A percentile compares a stretch with the other conserved stretches of the same genome.
phyloP scores from a whole-genome alignment of 495 filamentous ascomycete genomes.

The Talaromyces trachyspermus region DNA sequence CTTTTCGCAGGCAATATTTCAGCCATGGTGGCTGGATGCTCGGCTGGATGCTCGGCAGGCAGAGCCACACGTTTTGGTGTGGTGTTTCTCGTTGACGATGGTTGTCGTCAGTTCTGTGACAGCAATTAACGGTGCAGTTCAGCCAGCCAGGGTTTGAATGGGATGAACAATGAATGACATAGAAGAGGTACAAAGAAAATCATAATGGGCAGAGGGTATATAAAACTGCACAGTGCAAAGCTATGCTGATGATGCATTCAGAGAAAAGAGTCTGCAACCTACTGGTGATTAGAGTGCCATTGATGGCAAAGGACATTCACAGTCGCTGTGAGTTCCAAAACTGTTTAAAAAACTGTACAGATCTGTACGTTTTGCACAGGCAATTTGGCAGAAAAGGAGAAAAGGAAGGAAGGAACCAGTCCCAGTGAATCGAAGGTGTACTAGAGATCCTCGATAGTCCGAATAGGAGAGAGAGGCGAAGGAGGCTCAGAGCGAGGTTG shows the following conservation, averaged over 20 bases:
- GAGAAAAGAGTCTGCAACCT: background rate
- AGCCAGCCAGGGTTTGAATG: conserved; percentile 2
- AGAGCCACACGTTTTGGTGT: no score
- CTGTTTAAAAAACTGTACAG: no score
- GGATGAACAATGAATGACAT: background rate
- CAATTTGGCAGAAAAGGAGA: no score
- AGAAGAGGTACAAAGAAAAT: background rate
- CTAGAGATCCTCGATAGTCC: no score
- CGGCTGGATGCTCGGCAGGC: background rate
- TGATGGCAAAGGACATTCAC: background rate
- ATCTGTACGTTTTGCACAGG: no score
- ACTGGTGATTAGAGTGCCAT: conserved; percentile 4
- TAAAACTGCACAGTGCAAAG: no score
- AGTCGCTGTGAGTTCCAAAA: background rate
- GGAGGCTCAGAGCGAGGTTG: no score
- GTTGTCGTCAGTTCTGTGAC: conserved; percentile 1
- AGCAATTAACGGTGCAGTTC: background rate
- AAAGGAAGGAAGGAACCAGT: no score
- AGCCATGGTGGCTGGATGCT: conserved; percentile 26
- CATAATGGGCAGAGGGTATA: background rate
- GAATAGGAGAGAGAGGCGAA: no score
- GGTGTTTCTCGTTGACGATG: no score
- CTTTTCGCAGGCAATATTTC: conserved; percentile 27
- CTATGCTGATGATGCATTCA: no score
- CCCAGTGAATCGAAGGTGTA: no score